Conservation (phyloP, 148 eudicot genomes). For the Oxyria digyna region DNA sequence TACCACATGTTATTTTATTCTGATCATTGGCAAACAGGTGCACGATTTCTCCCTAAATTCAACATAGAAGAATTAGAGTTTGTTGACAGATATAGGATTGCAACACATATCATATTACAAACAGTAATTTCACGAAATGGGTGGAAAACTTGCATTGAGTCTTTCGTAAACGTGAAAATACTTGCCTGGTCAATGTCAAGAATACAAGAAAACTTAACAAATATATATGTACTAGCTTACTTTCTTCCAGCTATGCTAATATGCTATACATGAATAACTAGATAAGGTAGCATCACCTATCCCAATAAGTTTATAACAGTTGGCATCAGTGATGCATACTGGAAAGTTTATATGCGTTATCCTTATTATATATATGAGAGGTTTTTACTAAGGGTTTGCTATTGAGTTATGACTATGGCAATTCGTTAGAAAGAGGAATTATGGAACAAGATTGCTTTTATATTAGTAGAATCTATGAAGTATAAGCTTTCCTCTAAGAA, state of each 20-base stretch:
- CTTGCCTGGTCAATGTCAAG: background rate
- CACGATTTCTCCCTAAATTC: conserved; percentile 70
- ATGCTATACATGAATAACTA: background rate
- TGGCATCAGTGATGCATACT: background rate
- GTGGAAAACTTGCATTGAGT: background rate
- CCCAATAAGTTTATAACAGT: background rate
- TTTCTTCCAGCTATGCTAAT: background rate
- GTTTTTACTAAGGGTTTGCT: no score
- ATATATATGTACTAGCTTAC: background rate
- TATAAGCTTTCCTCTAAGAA: no score
- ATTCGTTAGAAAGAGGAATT: no score
- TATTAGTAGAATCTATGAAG: no score
- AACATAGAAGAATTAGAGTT: conserved; percentile 9
- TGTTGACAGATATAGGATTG: background rate
- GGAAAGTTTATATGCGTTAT: background rate
- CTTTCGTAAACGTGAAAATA: background rate
- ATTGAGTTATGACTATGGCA: no score
- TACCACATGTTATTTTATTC: conserved; percentile 84
- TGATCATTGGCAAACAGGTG: conserved; percentile 69
- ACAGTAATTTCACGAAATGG: background rate
- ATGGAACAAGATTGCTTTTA: no score
- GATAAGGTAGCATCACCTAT: background rate
- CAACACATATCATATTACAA: background rate
- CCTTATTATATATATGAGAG: no score
- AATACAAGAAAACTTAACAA: background rate